Base-by-base conservation (phyloP, 2,329 filamentous ascomycete genomes). In the Phaeophleospora eucalypticola region DNA sequence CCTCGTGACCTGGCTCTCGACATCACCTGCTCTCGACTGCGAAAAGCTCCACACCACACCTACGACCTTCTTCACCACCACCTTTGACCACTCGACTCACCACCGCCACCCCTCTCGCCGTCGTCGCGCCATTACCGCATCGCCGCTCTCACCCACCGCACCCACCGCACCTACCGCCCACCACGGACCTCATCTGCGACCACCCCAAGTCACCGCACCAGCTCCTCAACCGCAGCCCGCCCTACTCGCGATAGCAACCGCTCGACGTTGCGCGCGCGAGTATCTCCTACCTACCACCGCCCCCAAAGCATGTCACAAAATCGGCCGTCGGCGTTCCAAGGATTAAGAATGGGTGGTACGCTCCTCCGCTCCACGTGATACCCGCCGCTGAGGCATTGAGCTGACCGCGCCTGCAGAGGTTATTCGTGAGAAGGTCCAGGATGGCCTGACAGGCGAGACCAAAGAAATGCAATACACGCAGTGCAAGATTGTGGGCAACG, bases 401-500 rank as follows among this genome's bases (percentile, higher is more conserved):
- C 70, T 72, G 62, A 73, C 64, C 27, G n/a, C 29, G 36, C 29
- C 37, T 41, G 48, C 65, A 97, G 93, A 98, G 79, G 87, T 97
- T 58, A 89, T 98, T 68, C 89, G 89, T 69, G 93, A 98, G 75
- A 97, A 95, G 76, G 93, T 98, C 59, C 93, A 98, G 71, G 93
- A 98, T 78, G 93, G 93, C 68, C 77, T 95, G 58, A 98, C 93
- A 12, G 93, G 93, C 63, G 93, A 98, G 71, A 95, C 89, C 63
- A 86, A 88, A 70, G 93, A 98, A 65, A 83, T 98, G 73, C 89
- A 95, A 69, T 98, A 98, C 72, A 97, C 93, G 46, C 93, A 97
- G 69, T 97, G 91, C 78, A 98, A 98, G 76, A 97, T 98, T 64
- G 93, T 98, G 40, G 93, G 93, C 69, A 98, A 98, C 74, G 93